Evolutionary conservation across 2,329 filamentous ascomycete species (phyloP).

Genomic region (Penicillium sp.): DNA sequence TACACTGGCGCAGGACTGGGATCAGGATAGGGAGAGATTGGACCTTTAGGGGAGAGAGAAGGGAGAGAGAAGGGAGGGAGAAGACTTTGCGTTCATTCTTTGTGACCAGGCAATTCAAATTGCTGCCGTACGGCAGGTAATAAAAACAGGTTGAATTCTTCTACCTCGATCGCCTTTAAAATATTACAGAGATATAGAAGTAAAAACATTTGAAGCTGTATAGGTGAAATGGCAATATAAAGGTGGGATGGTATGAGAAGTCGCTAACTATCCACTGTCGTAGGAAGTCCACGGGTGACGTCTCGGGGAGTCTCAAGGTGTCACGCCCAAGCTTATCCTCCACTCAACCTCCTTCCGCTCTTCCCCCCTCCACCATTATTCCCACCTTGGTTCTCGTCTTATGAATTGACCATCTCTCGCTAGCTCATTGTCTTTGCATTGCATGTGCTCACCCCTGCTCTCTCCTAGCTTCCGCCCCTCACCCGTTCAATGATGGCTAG

Average conservation of each 20-base stretch:
- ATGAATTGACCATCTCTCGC: slow-evolving; percentile 8
- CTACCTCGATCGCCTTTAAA: neutral
- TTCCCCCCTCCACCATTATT: slow-evolving; percentile 1
- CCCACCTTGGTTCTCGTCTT: slow-evolving; percentile 4
- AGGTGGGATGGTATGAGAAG: neutral
- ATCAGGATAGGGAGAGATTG: neutral
- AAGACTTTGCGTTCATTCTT: neutral
- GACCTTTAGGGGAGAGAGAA: neutral
- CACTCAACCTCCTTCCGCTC: slow-evolving; percentile 22
- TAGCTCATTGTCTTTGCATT: slow-evolving; percentile 16
- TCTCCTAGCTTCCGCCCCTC: slow-evolving; percentile 22
- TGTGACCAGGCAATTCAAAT: neutral
- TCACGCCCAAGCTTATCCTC: slow-evolving; percentile 19
- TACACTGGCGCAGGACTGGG: neutral
- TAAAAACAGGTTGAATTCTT: neutral
- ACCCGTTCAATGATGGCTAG: slow-evolving; percentile 44
- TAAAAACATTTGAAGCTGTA: neutral
- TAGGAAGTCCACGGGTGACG: slow-evolving; percentile 16
- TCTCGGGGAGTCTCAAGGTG: slow-evolving; percentile 17
- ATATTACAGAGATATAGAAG: neutral
- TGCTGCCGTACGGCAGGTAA: neutral
- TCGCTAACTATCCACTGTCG: slow-evolving; percentile 4
- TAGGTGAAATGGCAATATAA: neutral
- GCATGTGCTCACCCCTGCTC: slow-evolving; percentile 26
- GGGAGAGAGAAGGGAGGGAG: neutral